These are phyloP conservation scores for Agaricus blazei DNA, from an alignment of 768 basidiomycete genomes.

Conservation along the genomic window DNA sequence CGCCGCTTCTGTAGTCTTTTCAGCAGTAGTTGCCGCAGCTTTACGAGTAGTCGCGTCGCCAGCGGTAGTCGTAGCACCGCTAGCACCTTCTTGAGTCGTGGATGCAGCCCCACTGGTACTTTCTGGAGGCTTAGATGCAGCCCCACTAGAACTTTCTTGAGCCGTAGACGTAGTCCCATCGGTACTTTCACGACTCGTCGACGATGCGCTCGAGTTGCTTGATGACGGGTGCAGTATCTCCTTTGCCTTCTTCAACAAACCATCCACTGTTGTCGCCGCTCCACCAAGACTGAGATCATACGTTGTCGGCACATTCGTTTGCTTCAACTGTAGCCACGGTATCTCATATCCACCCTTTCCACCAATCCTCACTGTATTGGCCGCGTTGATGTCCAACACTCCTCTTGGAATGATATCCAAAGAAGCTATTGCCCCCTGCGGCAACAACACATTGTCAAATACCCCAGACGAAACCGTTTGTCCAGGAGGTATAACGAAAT, in stretches of 20 bases:
- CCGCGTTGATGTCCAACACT: conserved; percentile 48
- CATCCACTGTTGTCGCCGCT: conserved; percentile 5
- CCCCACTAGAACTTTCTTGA: not conserved
- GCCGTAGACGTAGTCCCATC: not conserved
- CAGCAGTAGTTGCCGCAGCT: no score
- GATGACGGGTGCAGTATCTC: not conserved
- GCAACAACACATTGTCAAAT: conserved; percentile 52
- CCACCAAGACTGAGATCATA: conserved; percentile 28
- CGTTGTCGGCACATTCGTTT: conserved; percentile 45
- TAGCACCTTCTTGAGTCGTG: no score
- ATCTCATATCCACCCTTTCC: conserved; percentile 54
- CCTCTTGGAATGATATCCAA: conserved; percentile 53
- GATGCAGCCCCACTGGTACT: no score
- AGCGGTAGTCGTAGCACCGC: no score
- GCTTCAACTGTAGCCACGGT: conserved; percentile 60
- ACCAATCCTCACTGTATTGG: conserved; percentile 36
- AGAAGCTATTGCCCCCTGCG: conserved; percentile 51
- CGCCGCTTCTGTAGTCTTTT: no score
- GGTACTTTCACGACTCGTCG: not conserved
- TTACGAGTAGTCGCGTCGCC: no score
- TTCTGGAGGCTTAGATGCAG: no score
- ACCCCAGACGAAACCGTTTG: conserved; percentile 57
- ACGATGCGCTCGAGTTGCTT: not conserved
- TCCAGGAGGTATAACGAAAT: conserved; percentile 52
- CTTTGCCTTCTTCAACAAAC: conserved; percentile 15